Evolutionary conservation across 1,284 basidiomycete species (phyloP), one percentile per base, ranked within the genome.

Genomic region (Apiotrichum mycotoxinovorans): DNA sequence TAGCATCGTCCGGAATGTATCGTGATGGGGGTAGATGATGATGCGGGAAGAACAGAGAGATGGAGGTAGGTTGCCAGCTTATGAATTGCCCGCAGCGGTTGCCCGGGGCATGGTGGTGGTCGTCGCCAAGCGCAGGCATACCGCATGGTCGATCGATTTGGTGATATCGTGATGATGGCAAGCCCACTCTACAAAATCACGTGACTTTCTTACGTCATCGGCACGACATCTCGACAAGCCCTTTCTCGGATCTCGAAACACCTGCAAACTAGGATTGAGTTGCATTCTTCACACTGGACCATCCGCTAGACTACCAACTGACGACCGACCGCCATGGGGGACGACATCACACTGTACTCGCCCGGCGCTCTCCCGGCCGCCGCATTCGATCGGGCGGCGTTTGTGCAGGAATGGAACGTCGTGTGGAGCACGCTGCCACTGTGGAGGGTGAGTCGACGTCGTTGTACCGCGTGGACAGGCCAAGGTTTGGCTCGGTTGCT

Each of bases 371-470:
- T 45, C 2, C 26, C 43, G 14, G 43, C 27, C 44, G 44, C 43
- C 10, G 50, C 37, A 4, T 75, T 80, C 51, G 73, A 80, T 38
- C 55, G 64, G 26, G 50, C 45, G 12, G 69, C 68, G 60, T 77
- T 81, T 62, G 79, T 81, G 76, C 80, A 80, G 17, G 76, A 71
- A 46, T 82, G 80, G 80, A 67, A 75, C 35, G 79, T 81, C 20
- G 75, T 74, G 4, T 79, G 79, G 70, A 79, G 78, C 25, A 81
- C 80, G 2, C 62, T 82, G 40, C 78, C 80, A 1, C 78, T 81
- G 61, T 81, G 81, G 81, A 80, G 79, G 70, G 79, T 80, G 56
- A 61, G 72, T 56, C 7, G 37, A 26, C n/a, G n/a, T n/a, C n/a
- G n/a, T n/a, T n/a, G n/a, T n/a, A n/a, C n/a, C n/a, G n/a, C n/a